Evolutionary conservation across 2,329 filamentous ascomycete genomes (phyloP), one percentile per base, ranked within the genome.

Genomic region (Tolypocladium album): DNA sequence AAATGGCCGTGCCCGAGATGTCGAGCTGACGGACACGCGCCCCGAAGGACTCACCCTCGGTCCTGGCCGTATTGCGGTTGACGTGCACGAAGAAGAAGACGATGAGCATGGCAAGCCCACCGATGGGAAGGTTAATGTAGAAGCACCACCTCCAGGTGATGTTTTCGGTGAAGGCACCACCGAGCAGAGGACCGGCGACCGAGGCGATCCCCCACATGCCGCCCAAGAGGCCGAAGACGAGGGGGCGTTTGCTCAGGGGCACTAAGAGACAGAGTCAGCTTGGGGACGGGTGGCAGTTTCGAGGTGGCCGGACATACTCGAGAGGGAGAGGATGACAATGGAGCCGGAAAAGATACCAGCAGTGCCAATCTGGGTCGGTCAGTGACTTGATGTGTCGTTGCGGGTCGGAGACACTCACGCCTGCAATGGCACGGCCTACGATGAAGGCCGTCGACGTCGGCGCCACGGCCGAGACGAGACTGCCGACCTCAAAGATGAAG

Each of bases 131-230:
- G 66, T 79, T 79, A 64, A 75, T 71, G 64, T 75, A 73, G 64
- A 81, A 82, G 64, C 79, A 82, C 80, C 80, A 82, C 34, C 79
- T 71, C 80, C 80, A 82, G 11, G 77, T 78, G 3, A 73, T 70
- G 27, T 77, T 71, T 36, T 82, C 75, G 2, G 79, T 79, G 45
- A 82, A 79, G 8, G 68, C 79, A 24, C 80, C 80, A 7, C 80
- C 80, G 6, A 81, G 70, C 17, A 83, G 67, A 9, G 80, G 80
- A 0, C 79, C 80, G 3, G 76, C 76, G 8, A 82, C 78, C 36
- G 72, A 75, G 50, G 81, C 81, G 57, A 86, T 76, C 20, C 82
- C 83, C 70, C 79, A 85, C 73, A 84, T 82, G 57, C 75, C 79
- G 13, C 79, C 79, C 47, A 84, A 75, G 47, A 84, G 67, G 34